Conservation (phyloP, 345 rosid species). For the Orychophragmus violaceus region DNA sequence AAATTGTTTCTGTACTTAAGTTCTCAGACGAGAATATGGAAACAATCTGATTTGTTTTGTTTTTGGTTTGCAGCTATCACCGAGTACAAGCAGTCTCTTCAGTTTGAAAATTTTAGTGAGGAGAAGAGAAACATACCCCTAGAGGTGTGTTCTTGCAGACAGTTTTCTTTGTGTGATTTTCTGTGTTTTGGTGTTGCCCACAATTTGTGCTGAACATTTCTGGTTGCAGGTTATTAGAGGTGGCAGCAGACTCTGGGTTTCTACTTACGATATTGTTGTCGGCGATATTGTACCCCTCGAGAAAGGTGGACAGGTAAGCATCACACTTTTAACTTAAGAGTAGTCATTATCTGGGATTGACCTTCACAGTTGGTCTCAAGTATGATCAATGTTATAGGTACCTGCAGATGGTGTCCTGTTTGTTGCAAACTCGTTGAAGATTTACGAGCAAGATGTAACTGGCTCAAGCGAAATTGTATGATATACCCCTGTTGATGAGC, state of each 20-base stretch:
- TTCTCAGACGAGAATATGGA: background rate
- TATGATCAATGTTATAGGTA: constrained; percentile 38
- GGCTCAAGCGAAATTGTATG: constrained; percentile 56
- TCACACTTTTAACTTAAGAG: no score
- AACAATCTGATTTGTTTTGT: background rate
- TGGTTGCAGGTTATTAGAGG: constrained; percentile 60
- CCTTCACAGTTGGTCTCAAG: background rate
- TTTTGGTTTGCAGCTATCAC: constrained; percentile 47
- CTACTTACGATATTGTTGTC: constrained; percentile 69
- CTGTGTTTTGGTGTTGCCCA: constrained; percentile 5
- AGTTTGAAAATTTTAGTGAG: constrained; percentile 62
- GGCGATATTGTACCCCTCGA: constrained; percentile 83
- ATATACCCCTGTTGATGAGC: background rate
- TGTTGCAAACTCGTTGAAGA: constrained; percentile 65
- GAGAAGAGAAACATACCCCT: constrained; percentile 68
- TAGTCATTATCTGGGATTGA: no score
- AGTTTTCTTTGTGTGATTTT: background rate
- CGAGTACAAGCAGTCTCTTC: constrained; percentile 74
- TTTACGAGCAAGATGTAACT: constrained; percentile 82
- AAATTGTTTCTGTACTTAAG: background rate
- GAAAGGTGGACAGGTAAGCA: constrained; percentile 73
- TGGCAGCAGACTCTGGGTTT: constrained; percentile 51
- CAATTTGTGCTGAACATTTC: background rate
- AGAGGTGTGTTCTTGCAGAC: constrained; percentile 52
- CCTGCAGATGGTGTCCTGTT: constrained; percentile 86